Base-by-base conservation (phyloP, 805 yeast genomes). In the Cyberlindnera amylophila region DNA sequence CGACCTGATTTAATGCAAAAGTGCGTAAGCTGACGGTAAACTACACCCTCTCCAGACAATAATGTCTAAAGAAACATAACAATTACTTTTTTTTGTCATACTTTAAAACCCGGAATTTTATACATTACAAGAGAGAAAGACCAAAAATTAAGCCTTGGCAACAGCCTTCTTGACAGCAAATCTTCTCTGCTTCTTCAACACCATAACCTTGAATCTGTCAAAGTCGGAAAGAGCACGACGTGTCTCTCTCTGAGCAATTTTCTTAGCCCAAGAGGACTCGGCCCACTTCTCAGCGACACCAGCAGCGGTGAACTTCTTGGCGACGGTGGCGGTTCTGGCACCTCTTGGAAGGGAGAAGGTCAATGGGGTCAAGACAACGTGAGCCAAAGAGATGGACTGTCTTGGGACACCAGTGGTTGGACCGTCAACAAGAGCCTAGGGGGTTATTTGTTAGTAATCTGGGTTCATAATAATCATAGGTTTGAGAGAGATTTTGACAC, bases 131-230 rank as follows among this genome's bases (percentile, higher is more conserved):
- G 43, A 39, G 21, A 38, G 30, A 38, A 42, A 15, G n/a, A 28
- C 44, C 38, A 18, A 17, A 12, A 27, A 7, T 37, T 82, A 84
- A 74, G 95, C 96, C 85, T 90, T 89, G 67, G 96, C 96, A 67
- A 86, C 82, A 73, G 95, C 95, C 81, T 88, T 90, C 79, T 85
- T 87, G 66, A 88, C 91, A 74, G 89, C 86, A 71, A 72, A 84
- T 77, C 89, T 86, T 77, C 87, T 88, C 81, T 95, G 97, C 83
- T 91, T 93, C 86, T 86, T 93, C 72, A 89, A 82, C 63, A 89
- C 95, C 72, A 86, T 70, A 63, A 91, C 99, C 82, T 91, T 96
- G 96, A 93, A 93, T 83, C 99, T 90, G 81, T 93, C 96, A 66
- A 93, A 93, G 76, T 93, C 99, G 62, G 91, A 69, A 72, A 95